These are phyloP conservation scores for Leccinum uliginosum DNA, from an alignment of 768 basidiomycete genomes.

Conservation along the genomic window DNA sequence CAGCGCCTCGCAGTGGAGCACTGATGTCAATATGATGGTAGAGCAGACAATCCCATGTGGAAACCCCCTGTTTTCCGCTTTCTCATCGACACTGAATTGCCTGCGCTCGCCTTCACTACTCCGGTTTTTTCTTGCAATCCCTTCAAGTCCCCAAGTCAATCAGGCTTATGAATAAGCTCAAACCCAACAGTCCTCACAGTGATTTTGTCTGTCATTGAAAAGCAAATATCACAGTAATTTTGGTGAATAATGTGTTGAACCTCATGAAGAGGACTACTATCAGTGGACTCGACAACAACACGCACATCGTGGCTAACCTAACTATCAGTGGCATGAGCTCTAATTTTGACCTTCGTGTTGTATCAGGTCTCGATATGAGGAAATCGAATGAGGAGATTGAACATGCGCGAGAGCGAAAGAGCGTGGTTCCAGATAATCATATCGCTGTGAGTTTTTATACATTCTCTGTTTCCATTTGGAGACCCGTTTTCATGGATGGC, in stretches of 20 bases:
- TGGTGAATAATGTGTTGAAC: background rate
- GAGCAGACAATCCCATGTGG: background rate
- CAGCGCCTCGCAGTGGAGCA: slow-evolving; percentile 82
- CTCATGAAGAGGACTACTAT: background rate
- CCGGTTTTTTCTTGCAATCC: background rate
- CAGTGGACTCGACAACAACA: no score
- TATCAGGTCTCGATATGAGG: no score
- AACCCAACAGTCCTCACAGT: background rate
- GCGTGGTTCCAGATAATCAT: slow-evolving; percentile 12
- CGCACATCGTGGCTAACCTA: no score
- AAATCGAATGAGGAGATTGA: no score
- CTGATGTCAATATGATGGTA: background rate
- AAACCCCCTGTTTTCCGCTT: background rate
- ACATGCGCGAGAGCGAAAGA: no score
- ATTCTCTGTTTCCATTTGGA: background rate
- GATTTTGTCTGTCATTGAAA: background rate
- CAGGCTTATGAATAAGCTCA: background rate
- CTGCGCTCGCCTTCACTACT: background rate
- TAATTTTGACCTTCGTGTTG: no score
- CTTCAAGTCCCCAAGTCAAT: background rate
- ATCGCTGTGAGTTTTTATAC: slow-evolving; percentile 13
- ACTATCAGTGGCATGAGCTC: no score
- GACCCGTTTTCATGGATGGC: background rate
- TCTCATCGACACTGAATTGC: background rate
- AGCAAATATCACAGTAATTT: no score